phyloP scores from a whole-genome alignment of 2,329 filamentous ascomycete genomes.

The Cladorrhinum sp. region DNA sequence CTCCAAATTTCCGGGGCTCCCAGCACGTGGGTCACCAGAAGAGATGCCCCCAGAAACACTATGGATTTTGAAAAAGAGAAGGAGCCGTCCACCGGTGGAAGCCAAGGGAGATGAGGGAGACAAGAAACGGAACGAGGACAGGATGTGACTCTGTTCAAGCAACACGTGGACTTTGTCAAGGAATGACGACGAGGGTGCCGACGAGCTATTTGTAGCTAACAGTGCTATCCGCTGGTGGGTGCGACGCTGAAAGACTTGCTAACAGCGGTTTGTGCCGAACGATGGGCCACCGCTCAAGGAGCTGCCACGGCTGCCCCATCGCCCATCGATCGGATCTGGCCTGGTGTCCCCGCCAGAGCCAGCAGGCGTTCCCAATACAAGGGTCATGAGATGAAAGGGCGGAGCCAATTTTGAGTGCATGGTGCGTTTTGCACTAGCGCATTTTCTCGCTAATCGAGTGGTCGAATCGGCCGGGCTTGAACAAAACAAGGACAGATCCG shows the following conservation, averaged over 20 bases:
- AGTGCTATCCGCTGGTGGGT: neutral
- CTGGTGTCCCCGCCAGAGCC: conserved; percentile 16
- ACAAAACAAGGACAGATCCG: conserved; percentile 24
- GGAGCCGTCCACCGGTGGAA: neutral
- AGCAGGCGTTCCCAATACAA: conserved; percentile 7
- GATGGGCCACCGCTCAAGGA: conserved; percentile 7
- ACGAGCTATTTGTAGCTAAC: conserved; percentile 5
- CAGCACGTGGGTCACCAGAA: neutral
- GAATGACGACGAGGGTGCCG: neutral
- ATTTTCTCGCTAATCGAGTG: conserved; percentile 29
- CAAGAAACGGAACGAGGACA: neutral
- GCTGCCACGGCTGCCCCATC: conserved; percentile 1
- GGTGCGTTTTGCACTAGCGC: conserved; percentile 1
- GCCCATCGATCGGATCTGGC: conserved; percentile 24
- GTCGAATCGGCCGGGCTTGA: conserved; percentile 26
- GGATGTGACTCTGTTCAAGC: conserved; percentile 4
- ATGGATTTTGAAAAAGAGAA: neutral
- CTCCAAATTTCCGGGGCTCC: conserved; percentile 15
- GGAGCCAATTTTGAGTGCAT: conserved; percentile 21
- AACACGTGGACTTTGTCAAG: conserved; percentile 3
- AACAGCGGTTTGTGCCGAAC: conserved; percentile 6
- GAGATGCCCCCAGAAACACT: neutral
- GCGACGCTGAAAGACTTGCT: neutral
- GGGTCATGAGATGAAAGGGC: conserved; percentile 25
- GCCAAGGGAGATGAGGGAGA: neutral